phyloP scores from a whole-genome alignment of 768 basidiomycete species.

The Lentinula lateritia region DNA sequence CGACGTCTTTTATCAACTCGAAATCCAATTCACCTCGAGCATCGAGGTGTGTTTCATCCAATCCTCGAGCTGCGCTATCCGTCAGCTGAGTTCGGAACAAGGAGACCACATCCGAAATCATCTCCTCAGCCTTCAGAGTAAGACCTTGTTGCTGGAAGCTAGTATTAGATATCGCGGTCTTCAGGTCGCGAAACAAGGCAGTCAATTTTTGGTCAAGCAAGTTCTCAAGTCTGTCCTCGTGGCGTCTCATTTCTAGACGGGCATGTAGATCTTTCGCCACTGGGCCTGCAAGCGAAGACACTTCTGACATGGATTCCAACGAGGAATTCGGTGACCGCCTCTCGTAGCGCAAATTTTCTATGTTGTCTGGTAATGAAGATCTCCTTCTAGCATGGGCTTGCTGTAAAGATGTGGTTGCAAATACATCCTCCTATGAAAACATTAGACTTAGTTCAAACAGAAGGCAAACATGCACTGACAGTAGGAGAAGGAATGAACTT shows the following conservation, averaged over 20 bases:
- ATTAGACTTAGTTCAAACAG: not conserved
- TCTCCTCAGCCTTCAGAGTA: slow-evolving; percentile 48
- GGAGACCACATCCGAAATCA: slow-evolving; percentile 61
- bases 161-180: slow-evolving; percentile 13
- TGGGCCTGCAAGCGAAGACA: slow-evolving; percentile 23
- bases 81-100: slow-evolving; percentile 65
- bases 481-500: slow-evolving; percentile 14
- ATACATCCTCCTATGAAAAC: slow-evolving; percentile 28
- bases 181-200: slow-evolving; percentile 36
- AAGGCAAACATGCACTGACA: not conserved
- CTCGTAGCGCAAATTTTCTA: slow-evolving; percentile 2
- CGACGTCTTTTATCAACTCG: slow-evolving; percentile 63
- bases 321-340: not conserved
- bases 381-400: slow-evolving; percentile 36
- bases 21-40: slow-evolving; percentile 76
- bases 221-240: slow-evolving; percentile 57
- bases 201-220: slow-evolving; percentile 68
- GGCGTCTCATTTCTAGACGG: slow-evolving; percentile 52
- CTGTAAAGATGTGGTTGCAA: slow-evolving; percentile 26
- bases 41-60: slow-evolving; percentile 62
- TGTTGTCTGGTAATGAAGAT: slow-evolving; percentile 49
- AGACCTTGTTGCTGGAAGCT: slow-evolving; percentile 22
- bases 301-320: slow-evolving; percentile 3
- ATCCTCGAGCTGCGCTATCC: slow-evolving; percentile 49
- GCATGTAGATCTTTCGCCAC: slow-evolving; percentile 40